A percentile compares a stretch with the other conserved stretches of the same genome.
These are phyloP conservation scores for Alternaria triticina DNA, from an alignment of 2,329 filamentous ascomycete species.

Conservation along the genomic window DNA sequence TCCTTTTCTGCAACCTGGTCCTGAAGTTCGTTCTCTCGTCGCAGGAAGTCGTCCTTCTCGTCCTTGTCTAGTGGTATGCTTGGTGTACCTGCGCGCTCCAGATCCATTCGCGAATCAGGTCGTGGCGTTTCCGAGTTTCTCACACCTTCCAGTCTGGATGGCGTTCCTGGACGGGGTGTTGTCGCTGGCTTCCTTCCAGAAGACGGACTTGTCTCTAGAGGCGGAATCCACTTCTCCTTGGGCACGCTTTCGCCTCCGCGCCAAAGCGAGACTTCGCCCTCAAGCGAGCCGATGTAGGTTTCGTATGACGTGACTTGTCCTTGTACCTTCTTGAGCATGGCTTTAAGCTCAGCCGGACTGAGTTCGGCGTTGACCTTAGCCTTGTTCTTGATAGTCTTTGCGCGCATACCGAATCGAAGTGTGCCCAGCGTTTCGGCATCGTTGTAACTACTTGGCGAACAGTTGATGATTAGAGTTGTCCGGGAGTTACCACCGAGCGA, in stretches of 20 bases:
- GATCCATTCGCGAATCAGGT: slow-evolving; percentile 69
- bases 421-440: slow-evolving; percentile 93
- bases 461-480: slow-evolving; percentile 98
- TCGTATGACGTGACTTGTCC: slow-evolving; percentile 88
- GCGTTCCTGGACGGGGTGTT: slow-evolving; percentile 65
- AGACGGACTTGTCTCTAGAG: slow-evolving; percentile 64
- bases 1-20: slow-evolving; percentile 96
- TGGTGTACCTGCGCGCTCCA: slow-evolving; percentile 84
- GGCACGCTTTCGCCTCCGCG: slow-evolving; percentile 86
- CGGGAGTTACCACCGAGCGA: slow-evolving; percentile 96
- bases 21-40: slow-evolving; percentile 94
- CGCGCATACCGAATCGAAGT: slow-evolving; percentile 90
- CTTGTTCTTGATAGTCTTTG: slow-evolving; percentile 99
- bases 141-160: slow-evolving; percentile 61
- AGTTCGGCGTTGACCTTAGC: slow-evolving; percentile 99
- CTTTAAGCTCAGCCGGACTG: slow-evolving; percentile 93
- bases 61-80: slow-evolving; percentile 92
- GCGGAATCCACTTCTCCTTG: slow-evolving; percentile 83
- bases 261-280: slow-evolving; percentile 87
- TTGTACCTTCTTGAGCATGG: slow-evolving; percentile 89
- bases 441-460: slow-evolving; percentile 98
- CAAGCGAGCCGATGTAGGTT: slow-evolving; percentile 80
- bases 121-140: slow-evolving; percentile 52
- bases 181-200: slow-evolving; percentile 56
- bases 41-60: slow-evolving; percentile 93